phyloP scores from a whole-genome alignment of 169 alveolate species.

The Plasmodium cynomolgi region DNA sequence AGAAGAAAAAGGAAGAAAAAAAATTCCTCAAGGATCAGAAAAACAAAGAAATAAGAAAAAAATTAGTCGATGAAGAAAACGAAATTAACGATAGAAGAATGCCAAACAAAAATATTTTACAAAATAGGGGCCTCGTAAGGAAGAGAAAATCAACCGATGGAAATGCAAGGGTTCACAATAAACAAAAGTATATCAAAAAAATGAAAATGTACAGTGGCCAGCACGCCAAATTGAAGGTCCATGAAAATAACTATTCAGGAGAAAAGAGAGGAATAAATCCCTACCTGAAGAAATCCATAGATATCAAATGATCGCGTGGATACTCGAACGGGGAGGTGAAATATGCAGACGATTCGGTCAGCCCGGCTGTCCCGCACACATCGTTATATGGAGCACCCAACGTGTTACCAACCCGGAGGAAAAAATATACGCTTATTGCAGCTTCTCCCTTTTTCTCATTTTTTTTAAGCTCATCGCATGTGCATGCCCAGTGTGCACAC shows the following conservation, averaged over 20 bases:
- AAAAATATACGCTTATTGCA: background rate
- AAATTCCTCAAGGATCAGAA: constrained; percentile 16
- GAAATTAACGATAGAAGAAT: constrained; percentile 74
- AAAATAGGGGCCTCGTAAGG: constrained; percentile 92
- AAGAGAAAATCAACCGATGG: constrained; percentile 94
- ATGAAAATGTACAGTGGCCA: constrained; percentile 81
- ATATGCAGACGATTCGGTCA: background rate
- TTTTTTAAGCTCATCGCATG: background rate
- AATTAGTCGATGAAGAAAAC: constrained; percentile 75
- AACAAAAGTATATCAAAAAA: constrained; percentile 91
- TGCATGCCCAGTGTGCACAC: background rate
- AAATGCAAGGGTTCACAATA: constrained; percentile 94
- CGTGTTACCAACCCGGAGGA: background rate
- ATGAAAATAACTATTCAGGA: constrained; percentile 86
- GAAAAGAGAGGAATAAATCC: constrained; percentile 88
- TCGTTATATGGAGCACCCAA: background rate
- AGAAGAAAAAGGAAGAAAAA: constrained; percentile 74
- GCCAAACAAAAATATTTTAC: constrained; percentile 86
- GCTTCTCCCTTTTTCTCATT: background rate
- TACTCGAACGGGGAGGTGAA: background rate
- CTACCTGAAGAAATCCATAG: constrained; percentile 86
- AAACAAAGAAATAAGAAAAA: constrained; percentile 75
- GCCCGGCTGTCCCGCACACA: background rate
- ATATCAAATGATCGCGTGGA: background rate
- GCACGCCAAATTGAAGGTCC: constrained; percentile 78